phyloP scores from a whole-genome alignment of 208 protist species.

The Acanthamoeba lenticulata region DNA sequence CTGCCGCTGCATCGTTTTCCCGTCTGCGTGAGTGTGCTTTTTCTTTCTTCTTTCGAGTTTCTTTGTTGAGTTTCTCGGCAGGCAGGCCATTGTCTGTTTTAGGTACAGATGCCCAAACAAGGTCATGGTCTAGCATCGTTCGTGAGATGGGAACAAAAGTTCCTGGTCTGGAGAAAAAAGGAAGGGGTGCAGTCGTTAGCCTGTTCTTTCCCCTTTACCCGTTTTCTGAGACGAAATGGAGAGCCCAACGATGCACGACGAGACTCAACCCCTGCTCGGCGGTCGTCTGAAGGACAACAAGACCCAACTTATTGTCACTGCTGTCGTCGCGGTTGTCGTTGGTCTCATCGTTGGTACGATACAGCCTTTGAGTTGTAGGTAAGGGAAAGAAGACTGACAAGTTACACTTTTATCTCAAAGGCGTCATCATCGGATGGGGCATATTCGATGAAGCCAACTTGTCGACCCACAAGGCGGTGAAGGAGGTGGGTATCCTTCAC shows the following conservation, averaged over 20 bases:
- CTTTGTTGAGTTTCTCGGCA: too few species aligned
- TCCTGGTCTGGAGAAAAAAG: not conserved
- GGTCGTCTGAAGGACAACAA: not conserved
- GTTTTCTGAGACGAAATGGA: not conserved
- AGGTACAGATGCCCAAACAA: too few species aligned
- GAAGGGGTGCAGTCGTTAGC: not conserved
- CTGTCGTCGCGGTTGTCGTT: not conserved
- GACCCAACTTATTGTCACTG: not conserved
- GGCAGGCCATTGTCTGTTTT: too few species aligned
- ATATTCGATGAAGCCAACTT: not conserved
- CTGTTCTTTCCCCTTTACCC: not conserved
- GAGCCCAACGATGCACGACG: not conserved
- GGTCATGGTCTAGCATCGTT: too few species aligned
- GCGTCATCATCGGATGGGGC: not conserved
- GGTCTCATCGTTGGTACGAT: not conserved
- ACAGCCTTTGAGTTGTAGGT: too few species aligned
- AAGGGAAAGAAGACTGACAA: too few species aligned
- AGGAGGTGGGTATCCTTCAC: constrained; percentile 15
- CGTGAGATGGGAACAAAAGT: too few species aligned
- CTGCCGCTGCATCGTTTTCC: too few species aligned
- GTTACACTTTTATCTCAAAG: too few species aligned
- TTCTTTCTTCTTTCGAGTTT: too few species aligned
- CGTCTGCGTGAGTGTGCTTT: too few species aligned
- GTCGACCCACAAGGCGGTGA: too few species aligned
- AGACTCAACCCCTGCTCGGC: constrained; percentile 3